phyloP scores from a whole-genome alignment of 345 rosid genomes.

The Schrenkiella parvula region DNA sequence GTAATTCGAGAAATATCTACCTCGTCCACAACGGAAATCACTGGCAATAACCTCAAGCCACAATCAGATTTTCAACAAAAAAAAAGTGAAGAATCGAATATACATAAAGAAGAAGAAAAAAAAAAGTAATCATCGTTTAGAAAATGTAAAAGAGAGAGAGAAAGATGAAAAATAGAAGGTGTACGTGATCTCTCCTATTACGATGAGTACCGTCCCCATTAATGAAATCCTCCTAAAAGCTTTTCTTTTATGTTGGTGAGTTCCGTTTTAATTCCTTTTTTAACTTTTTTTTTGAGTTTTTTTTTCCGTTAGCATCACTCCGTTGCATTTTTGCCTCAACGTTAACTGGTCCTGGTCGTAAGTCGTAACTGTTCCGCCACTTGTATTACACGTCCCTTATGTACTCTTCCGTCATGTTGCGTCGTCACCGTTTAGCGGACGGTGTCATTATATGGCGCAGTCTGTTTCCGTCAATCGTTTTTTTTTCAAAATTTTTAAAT shows the following conservation, averaged over 20 bases:
- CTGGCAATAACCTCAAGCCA: conserved; percentile 52
- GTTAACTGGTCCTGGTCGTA: not conserved
- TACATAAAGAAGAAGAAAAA: not conserved
- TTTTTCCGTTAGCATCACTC: not conserved
- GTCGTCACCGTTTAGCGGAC: conserved; percentile 6
- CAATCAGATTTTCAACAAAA: not conserved
- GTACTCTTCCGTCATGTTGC: not conserved
- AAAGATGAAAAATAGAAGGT: conserved; percentile 2
- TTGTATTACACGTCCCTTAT: conserved; percentile 4
- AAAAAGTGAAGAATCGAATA: conserved; percentile 1
- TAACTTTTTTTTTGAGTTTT: not conserved
- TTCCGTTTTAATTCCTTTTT: conserved; percentile 8
- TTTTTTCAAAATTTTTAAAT: not conserved
- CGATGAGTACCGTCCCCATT: conserved; percentile 31
- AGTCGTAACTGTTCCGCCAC: not conserved
- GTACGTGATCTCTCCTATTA: conserved; percentile 19
- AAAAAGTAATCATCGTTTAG: not conserved
- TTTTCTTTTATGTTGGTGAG: conserved; percentile 9
- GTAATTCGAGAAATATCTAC: conserved; percentile 51
- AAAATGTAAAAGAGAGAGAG: conserved; percentile 25
- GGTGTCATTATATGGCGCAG: conserved; percentile 2
- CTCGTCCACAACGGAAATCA: conserved; percentile 71
- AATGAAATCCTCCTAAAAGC: conserved; percentile 19
- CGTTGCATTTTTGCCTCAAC: conserved; percentile 6
- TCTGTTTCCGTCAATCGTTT: not conserved